Conservation (phyloP, 2,329 filamentous ascomycete genomes). For the Penicillium sp. region DNA sequence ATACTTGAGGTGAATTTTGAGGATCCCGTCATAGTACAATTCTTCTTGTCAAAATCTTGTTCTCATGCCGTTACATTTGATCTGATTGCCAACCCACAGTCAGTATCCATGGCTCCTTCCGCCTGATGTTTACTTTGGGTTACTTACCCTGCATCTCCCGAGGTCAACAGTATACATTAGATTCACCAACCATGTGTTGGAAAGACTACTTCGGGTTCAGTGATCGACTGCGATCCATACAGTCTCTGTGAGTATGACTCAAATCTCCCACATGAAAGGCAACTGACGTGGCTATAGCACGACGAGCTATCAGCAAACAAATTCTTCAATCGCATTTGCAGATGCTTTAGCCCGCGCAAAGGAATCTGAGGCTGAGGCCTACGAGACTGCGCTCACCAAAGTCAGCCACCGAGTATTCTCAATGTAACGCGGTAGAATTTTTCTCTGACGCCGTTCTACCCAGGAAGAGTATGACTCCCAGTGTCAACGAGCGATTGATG, state of each 20-base stretch:
- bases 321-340: conserved; percentile 47
- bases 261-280: background rate
- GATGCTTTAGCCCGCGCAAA: conserved; percentile 63
- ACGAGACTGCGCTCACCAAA: conserved; percentile 39
- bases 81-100: background rate
- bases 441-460: conserved; percentile 18
- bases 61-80: background rate
- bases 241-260: conserved; percentile 57
- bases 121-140: background rate
- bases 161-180: background rate
- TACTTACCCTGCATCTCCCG: background rate
- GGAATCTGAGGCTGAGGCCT: conserved; percentile 58
- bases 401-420: conserved; percentile 23
- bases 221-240: conserved; percentile 64
- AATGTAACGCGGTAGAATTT: background rate
- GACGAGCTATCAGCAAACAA: conserved; percentile 50
- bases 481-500: conserved; percentile 43
- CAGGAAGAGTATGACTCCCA: conserved; percentile 60
- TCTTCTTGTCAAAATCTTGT: too few relatives aligned
- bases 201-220: conserved; percentile 57
- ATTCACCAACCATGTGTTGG: conserved; percentile 44
- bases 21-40: too few relatives aligned
- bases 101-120: background rate
- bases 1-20: too few relatives aligned
- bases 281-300: conserved; percentile 42